Evolutionary conservation across 2,329 filamentous ascomycete genomes (phyloP).

Genomic region (Pestalotiopsis sp.): DNA sequence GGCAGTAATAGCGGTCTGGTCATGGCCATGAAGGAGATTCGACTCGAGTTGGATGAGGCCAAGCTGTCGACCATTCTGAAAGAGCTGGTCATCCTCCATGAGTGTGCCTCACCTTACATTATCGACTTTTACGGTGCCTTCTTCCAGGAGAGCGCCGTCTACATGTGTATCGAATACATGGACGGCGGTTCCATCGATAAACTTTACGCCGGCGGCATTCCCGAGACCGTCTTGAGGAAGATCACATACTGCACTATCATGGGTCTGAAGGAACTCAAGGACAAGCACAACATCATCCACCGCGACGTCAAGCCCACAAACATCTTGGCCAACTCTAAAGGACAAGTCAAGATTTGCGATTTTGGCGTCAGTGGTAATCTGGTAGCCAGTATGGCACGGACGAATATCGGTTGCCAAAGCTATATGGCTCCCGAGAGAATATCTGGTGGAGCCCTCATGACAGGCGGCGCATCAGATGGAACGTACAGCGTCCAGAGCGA

Average conservation of each 20-base stretch:
- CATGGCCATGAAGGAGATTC: slow-evolving; percentile 99
- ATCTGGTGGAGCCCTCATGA: slow-evolving; percentile 78
- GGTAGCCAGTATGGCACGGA: slow-evolving; percentile 96
- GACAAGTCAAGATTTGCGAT: slow-evolving; percentile 97
- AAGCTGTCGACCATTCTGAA: slow-evolving; percentile 98
- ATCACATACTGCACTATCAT: slow-evolving; percentile 88
- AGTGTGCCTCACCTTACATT: slow-evolving; percentile 93
- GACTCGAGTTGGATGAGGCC: slow-evolving; percentile 91
- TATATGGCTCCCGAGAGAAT: slow-evolving; percentile 99
- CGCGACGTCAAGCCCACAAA: slow-evolving; percentile 99
- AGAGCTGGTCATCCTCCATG: slow-evolving; percentile 93
- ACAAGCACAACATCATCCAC: slow-evolving; percentile 99
- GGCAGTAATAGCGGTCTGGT: slow-evolving; percentile 69
- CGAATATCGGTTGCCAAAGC: slow-evolving; percentile 97
- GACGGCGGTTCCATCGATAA: slow-evolving; percentile 98
- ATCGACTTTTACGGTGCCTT: slow-evolving; percentile 99
- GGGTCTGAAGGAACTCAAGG: slow-evolving; percentile 91
- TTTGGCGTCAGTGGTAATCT: slow-evolving; percentile 97
- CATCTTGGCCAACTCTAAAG: slow-evolving; percentile 85
- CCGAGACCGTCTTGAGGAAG: slow-evolving; percentile 85
- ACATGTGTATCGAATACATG: slow-evolving; percentile 99
- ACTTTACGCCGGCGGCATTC: slow-evolving; percentile 86
- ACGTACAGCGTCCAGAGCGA: slow-evolving; percentile 98
- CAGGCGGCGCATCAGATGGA: slow-evolving; percentile 72
- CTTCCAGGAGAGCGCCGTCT: slow-evolving; percentile 97